Percentiles rank a stretch among this genome's conserved stretches.
Evolutionary conservation across 164 flowering plant species (phyloP).

Genomic region (Amborella trichopoda): DNA sequence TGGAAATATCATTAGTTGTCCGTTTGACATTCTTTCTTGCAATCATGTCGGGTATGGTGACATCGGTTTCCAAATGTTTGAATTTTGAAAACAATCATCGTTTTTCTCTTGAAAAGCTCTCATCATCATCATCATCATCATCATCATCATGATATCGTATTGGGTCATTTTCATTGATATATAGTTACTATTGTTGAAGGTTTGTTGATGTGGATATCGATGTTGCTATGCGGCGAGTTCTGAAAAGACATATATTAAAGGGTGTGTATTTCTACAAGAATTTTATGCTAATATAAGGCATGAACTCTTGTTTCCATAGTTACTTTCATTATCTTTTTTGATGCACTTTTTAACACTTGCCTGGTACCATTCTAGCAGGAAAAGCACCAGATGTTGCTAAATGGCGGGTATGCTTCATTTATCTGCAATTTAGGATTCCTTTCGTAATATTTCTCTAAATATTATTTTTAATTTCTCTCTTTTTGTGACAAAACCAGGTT

Average conservation of each 20-base stretch:
- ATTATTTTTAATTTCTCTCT: neutral
- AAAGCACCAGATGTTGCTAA: slow-evolving; percentile 71
- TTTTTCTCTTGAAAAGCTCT: too few species aligned
- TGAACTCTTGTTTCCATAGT: neutral
- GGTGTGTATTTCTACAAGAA: slow-evolving; percentile 20
- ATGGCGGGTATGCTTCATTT: slow-evolving; percentile 55
- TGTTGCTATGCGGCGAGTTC: slow-evolving; percentile 66
- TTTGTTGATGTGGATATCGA: slow-evolving; percentile 75
- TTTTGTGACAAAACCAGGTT: slow-evolving; percentile 30
- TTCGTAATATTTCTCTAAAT: neutral
- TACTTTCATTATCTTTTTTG: neutral
- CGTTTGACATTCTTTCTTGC: too few species aligned
- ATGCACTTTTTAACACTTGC: too few species aligned
- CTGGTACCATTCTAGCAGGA: too few species aligned
- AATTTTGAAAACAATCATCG: too few species aligned
- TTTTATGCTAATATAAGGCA: neutral
- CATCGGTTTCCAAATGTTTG: too few species aligned
- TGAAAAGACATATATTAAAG: slow-evolving; percentile 62
- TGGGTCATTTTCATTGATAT: too few species aligned
- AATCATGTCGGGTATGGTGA: too few species aligned
- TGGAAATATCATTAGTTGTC: too few species aligned
- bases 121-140: too few species aligned
- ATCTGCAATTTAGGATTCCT: neutral
- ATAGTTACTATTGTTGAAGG: slow-evolving; percentile 28
- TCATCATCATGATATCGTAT: too few species aligned